Conservation (phyloP, 768 basidiomycete species). For the Neoboletus magnificus region DNA sequence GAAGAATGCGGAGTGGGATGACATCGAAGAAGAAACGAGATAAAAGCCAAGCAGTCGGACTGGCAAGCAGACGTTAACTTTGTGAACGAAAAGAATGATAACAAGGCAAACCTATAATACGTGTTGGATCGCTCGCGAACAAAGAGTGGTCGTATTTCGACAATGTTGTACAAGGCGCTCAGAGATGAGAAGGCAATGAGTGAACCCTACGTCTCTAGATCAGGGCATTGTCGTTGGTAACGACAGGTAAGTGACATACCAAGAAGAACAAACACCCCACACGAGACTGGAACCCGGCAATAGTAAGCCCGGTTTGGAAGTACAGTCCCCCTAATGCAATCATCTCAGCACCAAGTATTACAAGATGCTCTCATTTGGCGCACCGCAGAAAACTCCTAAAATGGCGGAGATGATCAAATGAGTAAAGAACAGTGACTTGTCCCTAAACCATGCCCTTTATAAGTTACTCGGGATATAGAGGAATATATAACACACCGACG, state of each 20-base stretch:
- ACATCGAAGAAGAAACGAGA: conserved; percentile 87
- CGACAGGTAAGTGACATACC: conserved; percentile 34
- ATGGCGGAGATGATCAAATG: conserved; percentile 69
- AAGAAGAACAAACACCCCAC: conserved; percentile 96
- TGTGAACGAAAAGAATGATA: background rate
- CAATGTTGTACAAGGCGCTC: conserved; percentile 86
- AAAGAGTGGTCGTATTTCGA: conserved; percentile 82
- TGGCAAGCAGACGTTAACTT: conserved; percentile 25
- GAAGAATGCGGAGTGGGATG: conserved; percentile 82
- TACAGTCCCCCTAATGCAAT: conserved; percentile 69
- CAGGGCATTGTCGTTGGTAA: background rate
- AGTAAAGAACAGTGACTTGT: conserved; percentile 77
- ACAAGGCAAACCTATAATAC: conserved; percentile 68
- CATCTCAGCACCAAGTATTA: background rate
- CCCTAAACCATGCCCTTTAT: conserved; percentile 40
- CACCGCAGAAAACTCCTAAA: conserved; percentile 85
- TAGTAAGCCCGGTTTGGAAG: conserved; percentile 72
- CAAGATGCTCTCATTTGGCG: conserved; percentile 13
- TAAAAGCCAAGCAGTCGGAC: conserved; percentile 89
- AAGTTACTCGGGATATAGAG: background rate
- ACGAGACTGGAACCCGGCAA: conserved; percentile 91
- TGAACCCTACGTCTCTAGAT: conserved; percentile 55
- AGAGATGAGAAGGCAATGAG: conserved; percentile 89
- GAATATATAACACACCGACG: conserved; percentile 43
- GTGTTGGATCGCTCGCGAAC: conserved; percentile 81